phyloP scores from a whole-genome alignment of 2,329 filamentous ascomycete species.

The Alternaria triticina region DNA sequence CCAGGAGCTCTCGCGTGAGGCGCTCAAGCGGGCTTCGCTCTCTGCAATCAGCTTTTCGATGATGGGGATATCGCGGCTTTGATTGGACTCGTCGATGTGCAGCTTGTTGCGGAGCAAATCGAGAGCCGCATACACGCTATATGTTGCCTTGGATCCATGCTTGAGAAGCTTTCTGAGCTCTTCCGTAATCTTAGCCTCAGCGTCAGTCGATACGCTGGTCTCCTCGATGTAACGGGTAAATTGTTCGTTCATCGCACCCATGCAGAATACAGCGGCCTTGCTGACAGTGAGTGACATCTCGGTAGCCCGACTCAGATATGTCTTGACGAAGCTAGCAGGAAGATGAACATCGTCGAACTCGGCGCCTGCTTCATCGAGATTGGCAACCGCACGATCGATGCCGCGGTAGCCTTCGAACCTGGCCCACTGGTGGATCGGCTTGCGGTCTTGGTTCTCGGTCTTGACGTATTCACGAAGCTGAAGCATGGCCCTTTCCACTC shows the following conservation, averaged over 20 bases:
- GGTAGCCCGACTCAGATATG: slow-evolving; percentile 10
- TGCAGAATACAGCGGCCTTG: slow-evolving; percentile 11
- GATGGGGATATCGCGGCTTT: neutral
- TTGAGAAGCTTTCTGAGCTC: slow-evolving; percentile 24
- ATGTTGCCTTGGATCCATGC: slow-evolving; percentile 18
- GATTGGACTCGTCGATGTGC: neutral
- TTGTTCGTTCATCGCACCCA: slow-evolving; percentile 21
- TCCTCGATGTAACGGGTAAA: slow-evolving; percentile 15
- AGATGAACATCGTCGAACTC: slow-evolving; percentile 2
- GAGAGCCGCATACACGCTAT: slow-evolving; percentile 19
- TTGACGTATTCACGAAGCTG: slow-evolving; percentile 13
- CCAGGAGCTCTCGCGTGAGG: neutral
- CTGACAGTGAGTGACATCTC: slow-evolving; percentile 14
- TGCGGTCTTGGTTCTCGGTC: slow-evolving; percentile 7
- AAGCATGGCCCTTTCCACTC: slow-evolving; percentile 16
- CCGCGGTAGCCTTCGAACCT: slow-evolving; percentile 14
- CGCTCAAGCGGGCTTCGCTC: neutral
- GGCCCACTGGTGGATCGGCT: slow-evolving; percentile 22
- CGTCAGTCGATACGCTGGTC: slow-evolving; percentile 6
- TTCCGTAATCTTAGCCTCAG: slow-evolving; percentile 10
- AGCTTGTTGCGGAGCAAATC: slow-evolving; percentile 14
- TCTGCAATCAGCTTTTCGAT: neutral
- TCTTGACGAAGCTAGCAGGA: neutral
- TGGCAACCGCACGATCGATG: slow-evolving; percentile 1
- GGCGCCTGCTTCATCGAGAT: slow-evolving; percentile 7